A percentile compares a stretch with the other conserved stretches of the same genome.
Evolutionary conservation across 441 rosid genomes (phyloP).

Genomic region (Daphne laureola): DNA sequence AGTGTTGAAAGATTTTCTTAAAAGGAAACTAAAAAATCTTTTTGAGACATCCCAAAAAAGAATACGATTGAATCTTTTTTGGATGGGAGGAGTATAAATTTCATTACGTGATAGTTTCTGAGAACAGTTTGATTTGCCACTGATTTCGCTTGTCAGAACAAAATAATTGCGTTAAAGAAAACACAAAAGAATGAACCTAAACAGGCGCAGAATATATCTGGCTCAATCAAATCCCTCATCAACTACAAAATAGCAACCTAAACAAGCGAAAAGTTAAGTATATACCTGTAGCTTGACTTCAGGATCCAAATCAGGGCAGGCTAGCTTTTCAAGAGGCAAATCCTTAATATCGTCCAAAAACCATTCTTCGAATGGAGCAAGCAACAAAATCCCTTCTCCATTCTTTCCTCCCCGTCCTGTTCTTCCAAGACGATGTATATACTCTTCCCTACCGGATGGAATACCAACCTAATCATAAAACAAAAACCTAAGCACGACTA

Average conservation of each 20-base stretch:
- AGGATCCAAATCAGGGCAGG: constrained; percentile 47
- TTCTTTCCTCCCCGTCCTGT: constrained; percentile 85
- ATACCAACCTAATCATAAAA: constrained; percentile 56
- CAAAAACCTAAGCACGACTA: background rate
- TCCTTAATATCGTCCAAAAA: constrained; percentile 75
- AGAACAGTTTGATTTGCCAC: background rate
- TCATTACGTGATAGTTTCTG: background rate
- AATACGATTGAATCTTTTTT: too few relatives aligned
- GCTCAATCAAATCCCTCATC: background rate
- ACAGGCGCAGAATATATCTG: background rate
- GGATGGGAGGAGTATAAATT: too few relatives aligned
- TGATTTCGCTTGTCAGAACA: background rate
- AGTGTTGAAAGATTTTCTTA: too few relatives aligned
- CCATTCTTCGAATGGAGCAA: constrained; percentile 94
- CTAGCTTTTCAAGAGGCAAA: constrained; percentile 59
- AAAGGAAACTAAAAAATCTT: too few relatives aligned
- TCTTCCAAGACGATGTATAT: constrained; percentile 87
- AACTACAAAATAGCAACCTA: background rate
- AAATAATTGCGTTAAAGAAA: too few relatives aligned
- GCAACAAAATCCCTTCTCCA: constrained; percentile 71
- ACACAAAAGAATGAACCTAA: background rate
- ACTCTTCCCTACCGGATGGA: constrained; percentile 74
- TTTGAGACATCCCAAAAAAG: too few relatives aligned
- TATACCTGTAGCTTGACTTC: constrained; percentile 50
- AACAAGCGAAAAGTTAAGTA: constrained; percentile 14